Base-by-base conservation (phyloP, 192 early-diverging fungal genomes). In the Phlyctochytrium planicorne region DNA sequence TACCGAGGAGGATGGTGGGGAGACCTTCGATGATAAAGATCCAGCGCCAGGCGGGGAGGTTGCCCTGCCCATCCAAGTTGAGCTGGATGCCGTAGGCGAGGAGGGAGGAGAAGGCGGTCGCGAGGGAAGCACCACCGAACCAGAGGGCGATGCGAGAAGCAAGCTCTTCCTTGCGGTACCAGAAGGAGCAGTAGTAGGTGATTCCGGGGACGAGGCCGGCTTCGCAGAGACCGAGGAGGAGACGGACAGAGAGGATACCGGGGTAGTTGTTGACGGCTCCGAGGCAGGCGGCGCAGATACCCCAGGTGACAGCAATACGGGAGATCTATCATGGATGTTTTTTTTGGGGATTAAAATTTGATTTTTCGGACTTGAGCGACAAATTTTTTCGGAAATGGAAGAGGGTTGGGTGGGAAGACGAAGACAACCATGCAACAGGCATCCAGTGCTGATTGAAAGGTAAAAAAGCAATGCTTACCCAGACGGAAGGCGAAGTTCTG, bases 121-220 rank as follows among this genome's bases (percentile, higher is more conserved):
- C 89, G 47, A 90, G 73, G 2, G 90, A 85, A n/a, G 87, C 80
- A 1, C 84, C 83, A 36, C 83, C 78, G 57, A 87, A 88, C 59
- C 88, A 91, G 50, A 89, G 71, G 4, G 89, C 82, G 0, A 89
- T 75, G 47, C 91, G 86, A 63, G 77, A 75, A 1, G 89, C 84
- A 35, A 84, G 73, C 67, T 93, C 92, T 2, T 79, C 70, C 2
- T 84, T 82, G 59, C 81, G 74, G 72, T 92, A 93, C 65, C 88
- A 91, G 63, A 81, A 87, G 1, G 91, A 88, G 30, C 92, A 68
- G 64, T 89, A 89, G 33, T 81, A 87, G 0, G 86, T 69, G 2
- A 90, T 84, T 10, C 85, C 92, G 2, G 90, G 90, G 2, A 89
- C 82, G 62, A 91, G 85, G 0, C 92, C 90, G 23, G 89, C 87